Conservation (phyloP, 176 grass and related monocot species). For the Lolium perenne region DNA sequence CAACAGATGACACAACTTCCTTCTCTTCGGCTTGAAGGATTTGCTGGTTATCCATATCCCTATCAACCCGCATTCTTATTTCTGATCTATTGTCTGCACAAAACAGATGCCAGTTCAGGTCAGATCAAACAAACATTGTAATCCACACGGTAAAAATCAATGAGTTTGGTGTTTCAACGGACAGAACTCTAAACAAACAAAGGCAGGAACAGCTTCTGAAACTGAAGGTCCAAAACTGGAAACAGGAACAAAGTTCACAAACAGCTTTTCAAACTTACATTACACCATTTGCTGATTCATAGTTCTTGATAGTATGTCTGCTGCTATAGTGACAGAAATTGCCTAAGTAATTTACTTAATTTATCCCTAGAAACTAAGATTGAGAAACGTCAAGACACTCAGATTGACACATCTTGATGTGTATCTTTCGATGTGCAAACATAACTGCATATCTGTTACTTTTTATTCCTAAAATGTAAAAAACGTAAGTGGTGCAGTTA, state of each 20-base stretch:
- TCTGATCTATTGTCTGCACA: constrained; percentile 65
- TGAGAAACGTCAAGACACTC: background rate
- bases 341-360: background rate
- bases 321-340: constrained; percentile 10
- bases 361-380: background rate
- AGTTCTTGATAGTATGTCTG: background rate
- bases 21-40: constrained; percentile 85
- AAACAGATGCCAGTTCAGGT: constrained; percentile 11
- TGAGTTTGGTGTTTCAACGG: background rate
- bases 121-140: constrained; percentile 16
- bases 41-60: constrained; percentile 85
- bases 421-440: constrained; percentile 23
- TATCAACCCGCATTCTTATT: constrained; percentile 71
- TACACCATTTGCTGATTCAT: constrained; percentile 7
- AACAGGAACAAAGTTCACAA: background rate
- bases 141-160: background rate
- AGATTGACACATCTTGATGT: background rate
- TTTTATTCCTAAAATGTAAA: background rate
- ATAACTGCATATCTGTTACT: background rate
- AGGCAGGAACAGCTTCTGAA: constrained; percentile 2
- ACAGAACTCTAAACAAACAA: constrained; percentile 10
- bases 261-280: background rate
- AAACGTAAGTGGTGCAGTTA: background rate
- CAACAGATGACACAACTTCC: constrained; percentile 85
- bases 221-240: constrained; percentile 8